Evolutionary conservation across 768 basidiomycete species (phyloP).

Genomic region (Kwoniella sp.): DNA sequence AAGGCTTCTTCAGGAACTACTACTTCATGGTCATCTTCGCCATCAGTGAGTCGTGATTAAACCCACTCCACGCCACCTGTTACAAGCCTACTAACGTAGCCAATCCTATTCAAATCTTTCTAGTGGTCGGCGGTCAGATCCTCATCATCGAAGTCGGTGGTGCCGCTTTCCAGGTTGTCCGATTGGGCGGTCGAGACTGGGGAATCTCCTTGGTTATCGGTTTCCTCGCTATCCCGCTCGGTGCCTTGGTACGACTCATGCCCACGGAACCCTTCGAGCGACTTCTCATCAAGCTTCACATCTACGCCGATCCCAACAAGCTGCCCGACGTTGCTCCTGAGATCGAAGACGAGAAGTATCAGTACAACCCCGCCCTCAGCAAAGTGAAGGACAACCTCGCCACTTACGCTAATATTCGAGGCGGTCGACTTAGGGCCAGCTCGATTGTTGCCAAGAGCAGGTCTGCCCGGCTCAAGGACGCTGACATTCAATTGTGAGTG

Average conservation of each 20-base stretch:
- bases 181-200: slow-evolving; percentile 82
- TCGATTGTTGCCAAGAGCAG: slow-evolving; percentile 82
- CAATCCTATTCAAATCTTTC: neutral
- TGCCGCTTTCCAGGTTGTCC: slow-evolving; percentile 84
- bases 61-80: too few relatives aligned
- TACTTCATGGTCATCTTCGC: slow-evolving; percentile 83
- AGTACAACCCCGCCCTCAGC: slow-evolving; percentile 68
- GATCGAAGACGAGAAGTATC: slow-evolving; percentile 54
- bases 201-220: slow-evolving; percentile 88
- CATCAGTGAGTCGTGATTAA: slow-evolving; percentile 65
- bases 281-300: slow-evolving; percentile 61
- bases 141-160: slow-evolving; percentile 89
- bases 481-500: slow-evolving; percentile 38
- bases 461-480: slow-evolving; percentile 60
- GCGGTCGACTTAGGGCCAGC: slow-evolving; percentile 82
- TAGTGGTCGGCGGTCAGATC: slow-evolving; percentile 84
- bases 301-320: slow-evolving; percentile 67
- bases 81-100: neutral
- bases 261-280: slow-evolving; percentile 79
- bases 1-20: slow-evolving; percentile 73
- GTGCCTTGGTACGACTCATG: slow-evolving; percentile 73
- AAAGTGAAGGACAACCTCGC: slow-evolving; percentile 82
- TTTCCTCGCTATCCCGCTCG: slow-evolving; percentile 81
- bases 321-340: slow-evolving; percentile 69
- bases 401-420: slow-evolving; percentile 65